Evolutionary conservation across 2,329 filamentous ascomycete genomes (phyloP).

Genomic region (Penicillium sp.): DNA sequence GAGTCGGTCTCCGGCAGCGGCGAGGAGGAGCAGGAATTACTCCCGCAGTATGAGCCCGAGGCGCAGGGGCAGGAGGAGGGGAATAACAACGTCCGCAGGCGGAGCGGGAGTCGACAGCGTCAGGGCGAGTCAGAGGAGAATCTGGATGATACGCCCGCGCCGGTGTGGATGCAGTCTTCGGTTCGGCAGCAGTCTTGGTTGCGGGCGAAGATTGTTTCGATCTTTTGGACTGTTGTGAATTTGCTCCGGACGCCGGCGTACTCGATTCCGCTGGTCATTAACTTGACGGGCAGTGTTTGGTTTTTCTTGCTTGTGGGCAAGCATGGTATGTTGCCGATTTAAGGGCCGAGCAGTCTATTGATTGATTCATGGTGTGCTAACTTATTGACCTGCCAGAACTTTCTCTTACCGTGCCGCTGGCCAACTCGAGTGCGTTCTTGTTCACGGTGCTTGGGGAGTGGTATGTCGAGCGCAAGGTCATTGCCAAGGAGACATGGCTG

Average conservation of each 20-base stretch:
- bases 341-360: background rate
- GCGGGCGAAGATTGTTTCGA: constrained; percentile 62
- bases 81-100: constrained; percentile 7
- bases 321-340: constrained; percentile 65
- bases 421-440: constrained; percentile 91
- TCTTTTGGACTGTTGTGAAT: constrained; percentile 75
- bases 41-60: constrained; percentile 9
- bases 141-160: constrained; percentile 25
- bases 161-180: constrained; percentile 30
- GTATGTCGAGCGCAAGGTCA: constrained; percentile 91
- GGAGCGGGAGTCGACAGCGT: constrained; percentile 19
- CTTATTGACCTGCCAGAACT: constrained; percentile 60
- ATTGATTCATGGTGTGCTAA: background rate
- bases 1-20: background rate
- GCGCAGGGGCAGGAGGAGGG: background rate
- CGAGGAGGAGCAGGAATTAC: constrained; percentile 19
- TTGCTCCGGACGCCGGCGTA: constrained; percentile 80
- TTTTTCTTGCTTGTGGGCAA: constrained; percentile 94
- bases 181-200: constrained; percentile 54
- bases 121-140: constrained; percentile 8
- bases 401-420: constrained; percentile 90
- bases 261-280: constrained; percentile 79
- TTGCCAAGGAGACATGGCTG: constrained; percentile 79
- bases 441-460: constrained; percentile 95
- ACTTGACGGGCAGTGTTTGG: constrained; percentile 92